Evolutionary conservation across 371 early-diverging fungal species (phyloP), one percentile per base, ranked within the genome.

Genomic region (Synchytrium microbalum): DNA sequence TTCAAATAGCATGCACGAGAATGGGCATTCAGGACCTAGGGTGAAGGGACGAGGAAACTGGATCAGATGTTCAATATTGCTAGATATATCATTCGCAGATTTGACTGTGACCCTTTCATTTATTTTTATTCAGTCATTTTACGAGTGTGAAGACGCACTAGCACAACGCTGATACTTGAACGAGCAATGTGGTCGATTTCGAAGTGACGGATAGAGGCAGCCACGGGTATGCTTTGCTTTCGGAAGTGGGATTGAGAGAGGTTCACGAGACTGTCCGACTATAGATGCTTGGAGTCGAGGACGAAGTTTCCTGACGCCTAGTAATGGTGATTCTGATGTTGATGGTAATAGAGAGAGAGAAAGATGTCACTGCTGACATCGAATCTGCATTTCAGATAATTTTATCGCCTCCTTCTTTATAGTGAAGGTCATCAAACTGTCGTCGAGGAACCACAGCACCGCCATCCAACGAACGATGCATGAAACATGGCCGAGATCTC

Each of bases 1-100:
- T 26, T 29, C 63, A 33, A 51, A 59, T 28, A 66, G 62, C 5
- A 60, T 24, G 51, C 59, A 59, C 54, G 69, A 66, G 70, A 81
- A 79, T 69, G 92, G 92, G 0, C 90, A 92, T 65, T 79, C 80
- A 1, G 90, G 90, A 0, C 85, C 88, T 0, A 80, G 68, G 14
- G 90, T 91, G 92, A 76, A n/a, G n/a, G 91, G 57, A 92, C 90
- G 90, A 85, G 84, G 70, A 90, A 90, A 60, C 73, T 92, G 52
- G 81, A 80, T 64, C 79, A 87, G 32, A 78, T 85, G 31, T 75
- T 76, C 67, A 89, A 90, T 58, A 82, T 83, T 32, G 88, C 91
- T 5, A 38, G 5, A 68, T 60, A 31, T 8, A 27, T 31, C 16
- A 13, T 62, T 64, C 28, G 1, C 24, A 13, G 23, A 24, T 14